Percentiles rank a stretch among this genome's conserved stretches.
phyloP scores from a whole-genome alignment of 2,329 filamentous ascomycete genomes.

The Apiospora aurea region DNA sequence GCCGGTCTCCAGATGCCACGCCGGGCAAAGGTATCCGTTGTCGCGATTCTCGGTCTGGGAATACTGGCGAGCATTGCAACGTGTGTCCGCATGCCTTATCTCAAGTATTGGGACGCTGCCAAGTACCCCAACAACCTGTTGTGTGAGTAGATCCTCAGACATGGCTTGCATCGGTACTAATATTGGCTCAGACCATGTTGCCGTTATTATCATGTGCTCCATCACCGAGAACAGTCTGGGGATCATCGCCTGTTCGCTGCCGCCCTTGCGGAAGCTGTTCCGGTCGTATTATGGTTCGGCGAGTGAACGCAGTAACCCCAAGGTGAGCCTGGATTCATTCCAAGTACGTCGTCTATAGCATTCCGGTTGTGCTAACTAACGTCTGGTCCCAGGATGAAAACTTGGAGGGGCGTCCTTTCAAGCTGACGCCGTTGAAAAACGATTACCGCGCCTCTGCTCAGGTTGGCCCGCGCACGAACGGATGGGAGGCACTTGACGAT shows the following conservation, averaged over 20 bases:
- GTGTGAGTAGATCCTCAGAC: not conserved
- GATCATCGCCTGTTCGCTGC: conserved; percentile 32
- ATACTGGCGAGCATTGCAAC: conserved; percentile 26
- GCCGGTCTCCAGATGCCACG: conserved; percentile 37
- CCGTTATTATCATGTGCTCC: conserved; percentile 29
- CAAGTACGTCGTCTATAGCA: too few relatives aligned
- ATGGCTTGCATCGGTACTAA: too few relatives aligned
- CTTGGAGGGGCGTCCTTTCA: too few relatives aligned
- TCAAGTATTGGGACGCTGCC: conserved; percentile 24
- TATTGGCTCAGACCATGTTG: conserved; percentile 25
- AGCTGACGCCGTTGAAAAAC: too few relatives aligned
- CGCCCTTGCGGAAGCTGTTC: conserved; percentile 29
- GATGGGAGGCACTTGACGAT: too few relatives aligned
- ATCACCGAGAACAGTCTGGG: conserved; percentile 30
- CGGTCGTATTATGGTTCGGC: too few relatives aligned
- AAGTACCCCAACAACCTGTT: not conserved
- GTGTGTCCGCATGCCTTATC: conserved; percentile 28
- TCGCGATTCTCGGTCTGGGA: conserved; percentile 27
- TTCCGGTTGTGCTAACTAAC: too few relatives aligned
- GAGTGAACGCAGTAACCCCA: too few relatives aligned
- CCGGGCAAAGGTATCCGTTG: conserved; percentile 32
- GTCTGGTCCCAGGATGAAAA: too few relatives aligned
- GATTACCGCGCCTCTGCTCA: too few relatives aligned
- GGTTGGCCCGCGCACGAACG: too few relatives aligned
- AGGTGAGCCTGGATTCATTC: too few relatives aligned